Evolutionary conservation across 257 asterid species (phyloP).

Genomic region (Sherardia arvensis): DNA sequence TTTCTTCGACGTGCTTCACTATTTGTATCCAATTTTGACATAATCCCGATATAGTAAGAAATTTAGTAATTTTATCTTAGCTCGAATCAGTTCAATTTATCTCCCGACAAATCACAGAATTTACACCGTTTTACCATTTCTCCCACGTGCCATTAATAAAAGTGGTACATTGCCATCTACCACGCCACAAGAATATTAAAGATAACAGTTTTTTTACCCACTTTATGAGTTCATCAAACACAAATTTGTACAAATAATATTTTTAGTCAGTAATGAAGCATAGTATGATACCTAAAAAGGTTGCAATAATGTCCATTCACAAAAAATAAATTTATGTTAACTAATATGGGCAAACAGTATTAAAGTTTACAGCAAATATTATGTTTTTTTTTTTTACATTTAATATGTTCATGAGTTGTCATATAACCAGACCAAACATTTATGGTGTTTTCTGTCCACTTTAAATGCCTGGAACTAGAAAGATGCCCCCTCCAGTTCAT

Average conservation of each 20-base stretch:
- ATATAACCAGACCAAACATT: background rate
- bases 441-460: background rate
- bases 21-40: too few species aligned
- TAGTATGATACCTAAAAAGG: background rate
- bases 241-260: background rate
- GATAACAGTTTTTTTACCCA: too few species aligned
- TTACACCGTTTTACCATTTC: too few species aligned
- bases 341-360: background rate
- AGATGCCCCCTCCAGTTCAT: background rate
- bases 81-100: background rate
- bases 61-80: background rate
- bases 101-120: too few species aligned
- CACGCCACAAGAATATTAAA: background rate
- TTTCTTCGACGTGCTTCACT: background rate
- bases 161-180: background rate
- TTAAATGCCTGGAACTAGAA: constrained; percentile 8
- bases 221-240: background rate
- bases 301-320: background rate
- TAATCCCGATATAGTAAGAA: too few species aligned
- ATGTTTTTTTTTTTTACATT: background rate
- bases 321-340: background rate
- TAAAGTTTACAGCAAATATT: background rate
- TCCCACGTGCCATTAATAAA: background rate
- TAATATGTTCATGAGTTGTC: constrained; percentile 7
- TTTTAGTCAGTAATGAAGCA: too few species aligned